These are phyloP conservation scores for Phytopythium litorale DNA, from an alignment of 352 stramenopile genomes.

Conservation along the genomic window DNA sequence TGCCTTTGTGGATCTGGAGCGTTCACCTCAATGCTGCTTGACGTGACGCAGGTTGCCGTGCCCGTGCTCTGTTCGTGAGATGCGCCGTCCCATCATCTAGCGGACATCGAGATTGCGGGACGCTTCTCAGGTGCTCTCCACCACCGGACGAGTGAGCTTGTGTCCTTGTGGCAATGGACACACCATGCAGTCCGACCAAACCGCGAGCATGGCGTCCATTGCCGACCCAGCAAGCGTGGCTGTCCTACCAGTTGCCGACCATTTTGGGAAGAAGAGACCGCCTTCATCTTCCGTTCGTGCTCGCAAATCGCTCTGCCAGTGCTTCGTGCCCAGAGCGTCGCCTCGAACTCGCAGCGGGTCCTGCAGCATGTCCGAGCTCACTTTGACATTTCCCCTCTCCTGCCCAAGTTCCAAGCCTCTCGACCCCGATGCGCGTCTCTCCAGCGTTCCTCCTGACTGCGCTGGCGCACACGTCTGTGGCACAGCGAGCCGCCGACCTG, in stretches of 20 bases:
- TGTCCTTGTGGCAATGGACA: not conserved
- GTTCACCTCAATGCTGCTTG: not conserved
- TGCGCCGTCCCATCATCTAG: not conserved
- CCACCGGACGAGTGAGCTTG: not conserved
- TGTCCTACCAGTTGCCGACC: too few species aligned
- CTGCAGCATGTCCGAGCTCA: not conserved
- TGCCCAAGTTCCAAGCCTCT: not conserved
- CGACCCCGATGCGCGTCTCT: not conserved
- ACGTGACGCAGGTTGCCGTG: not conserved
- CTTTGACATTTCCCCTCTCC: not conserved
- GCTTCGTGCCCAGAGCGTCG: too few species aligned
- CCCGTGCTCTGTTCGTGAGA: not conserved
- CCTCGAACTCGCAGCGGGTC: not conserved
- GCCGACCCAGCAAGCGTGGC: too few species aligned
- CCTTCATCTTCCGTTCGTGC: not conserved
- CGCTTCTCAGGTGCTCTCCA: not conserved
- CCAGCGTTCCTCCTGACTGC: not conserved
- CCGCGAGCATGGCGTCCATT: too few species aligned
- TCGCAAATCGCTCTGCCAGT: not conserved
- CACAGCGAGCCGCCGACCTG: conserved; percentile 3
- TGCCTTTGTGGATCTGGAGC: not conserved
- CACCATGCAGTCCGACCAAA: too few species aligned
- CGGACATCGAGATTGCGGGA: not conserved
- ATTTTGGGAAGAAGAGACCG: too few species aligned
- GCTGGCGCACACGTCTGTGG: not conserved